A percentile compares a stretch with the other conserved stretches of the same genome.
These are phyloP conservation scores for Crithidia mellificae DNA, from an alignment of 208 protist genomes.

Conservation along the genomic window DNA sequence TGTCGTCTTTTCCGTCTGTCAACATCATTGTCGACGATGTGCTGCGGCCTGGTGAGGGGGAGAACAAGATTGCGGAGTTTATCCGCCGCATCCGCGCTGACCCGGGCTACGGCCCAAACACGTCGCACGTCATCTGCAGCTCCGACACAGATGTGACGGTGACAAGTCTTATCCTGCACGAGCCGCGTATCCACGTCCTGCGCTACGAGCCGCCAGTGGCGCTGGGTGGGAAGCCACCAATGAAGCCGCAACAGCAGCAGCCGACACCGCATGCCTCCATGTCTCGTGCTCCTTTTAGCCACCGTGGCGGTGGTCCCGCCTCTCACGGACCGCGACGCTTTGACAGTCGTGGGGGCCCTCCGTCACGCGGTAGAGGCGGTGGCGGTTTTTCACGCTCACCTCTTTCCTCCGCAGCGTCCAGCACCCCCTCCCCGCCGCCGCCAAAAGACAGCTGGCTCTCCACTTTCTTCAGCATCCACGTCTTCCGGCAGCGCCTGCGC, in stretches of 20 bases:
- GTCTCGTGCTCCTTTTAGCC: slow-evolving; percentile 5
- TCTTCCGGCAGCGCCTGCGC: slow-evolving; percentile 74
- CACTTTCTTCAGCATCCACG: slow-evolving; percentile 87
- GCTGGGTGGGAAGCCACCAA: slow-evolving; percentile 38
- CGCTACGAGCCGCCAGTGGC: slow-evolving; percentile 93
- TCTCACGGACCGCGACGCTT: slow-evolving; percentile 20
- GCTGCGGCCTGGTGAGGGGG: slow-evolving; percentile 96
- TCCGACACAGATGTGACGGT: slow-evolving; percentile 99
- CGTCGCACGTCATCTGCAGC: slow-evolving; percentile 97
- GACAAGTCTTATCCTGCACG: slow-evolving; percentile 95
- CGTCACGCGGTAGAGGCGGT: slow-evolving; percentile 33
- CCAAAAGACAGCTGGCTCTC: slow-evolving; percentile 71
- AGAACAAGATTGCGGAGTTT: slow-evolving; percentile 89
- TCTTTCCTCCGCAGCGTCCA: slow-evolving; percentile 44
- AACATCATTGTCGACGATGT: slow-evolving; percentile 95
- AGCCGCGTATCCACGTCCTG: slow-evolving; percentile 96
- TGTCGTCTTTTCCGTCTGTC: slow-evolving; percentile 39
- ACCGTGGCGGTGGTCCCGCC: slow-evolving; percentile 11
- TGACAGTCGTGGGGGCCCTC: slow-evolving; percentile 14
- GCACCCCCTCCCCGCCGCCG: slow-evolving; percentile 3
- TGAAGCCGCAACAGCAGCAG: slow-evolving; percentile 16
- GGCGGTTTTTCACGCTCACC: slow-evolving; percentile 26
- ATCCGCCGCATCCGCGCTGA: slow-evolving; percentile 80
- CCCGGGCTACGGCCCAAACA: slow-evolving; percentile 96
- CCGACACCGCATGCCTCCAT: slow-evolving; percentile 42